phyloP scores from a whole-genome alignment of 1,284 basidiomycete species.

The Malassezia cuniculi region DNA sequence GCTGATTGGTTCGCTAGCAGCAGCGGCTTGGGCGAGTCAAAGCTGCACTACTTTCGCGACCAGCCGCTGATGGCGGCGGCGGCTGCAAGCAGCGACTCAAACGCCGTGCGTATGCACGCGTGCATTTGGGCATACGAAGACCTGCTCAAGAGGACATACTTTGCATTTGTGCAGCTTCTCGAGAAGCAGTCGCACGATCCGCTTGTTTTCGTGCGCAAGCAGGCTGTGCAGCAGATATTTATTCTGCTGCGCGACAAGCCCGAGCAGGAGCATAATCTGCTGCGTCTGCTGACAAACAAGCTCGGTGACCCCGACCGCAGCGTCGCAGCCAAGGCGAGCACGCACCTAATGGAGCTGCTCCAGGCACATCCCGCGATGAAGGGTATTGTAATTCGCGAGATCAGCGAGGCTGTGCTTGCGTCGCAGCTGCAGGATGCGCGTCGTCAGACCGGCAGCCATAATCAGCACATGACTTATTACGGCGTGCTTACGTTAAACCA shows the following conservation, averaged over 20 bases:
- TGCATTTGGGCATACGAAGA: conserved; percentile 87
- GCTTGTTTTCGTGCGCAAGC: conserved; percentile 72
- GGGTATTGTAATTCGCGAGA: conserved; percentile 71
- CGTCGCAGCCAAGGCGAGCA: conserved; percentile 76
- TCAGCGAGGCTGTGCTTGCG: conserved; percentile 64
- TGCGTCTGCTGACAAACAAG: conserved; percentile 86
- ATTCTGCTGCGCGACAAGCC: conserved; percentile 75
- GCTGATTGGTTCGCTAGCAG: conserved; percentile 75
- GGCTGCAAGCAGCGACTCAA: conserved; percentile 47
- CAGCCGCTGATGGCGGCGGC: conserved; percentile 57
- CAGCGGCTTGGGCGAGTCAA: conserved; percentile 61
- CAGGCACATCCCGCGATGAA: conserved; percentile 93
- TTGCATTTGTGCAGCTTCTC: conserved; percentile 74
- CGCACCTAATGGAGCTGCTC: conserved; percentile 74
- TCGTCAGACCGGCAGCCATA: conserved; percentile 9
- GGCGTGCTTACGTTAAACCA: conserved; percentile 87
- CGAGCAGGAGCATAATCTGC: conserved; percentile 92
- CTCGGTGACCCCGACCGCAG: conserved; percentile 65
- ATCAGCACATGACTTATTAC: conserved; percentile 69
- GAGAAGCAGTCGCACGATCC: conserved; percentile 80
- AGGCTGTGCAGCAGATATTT: conserved; percentile 57
- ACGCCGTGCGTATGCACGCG: conserved; percentile 51
- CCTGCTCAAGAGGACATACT: conserved; percentile 94
- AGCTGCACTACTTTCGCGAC: conserved; percentile 73
- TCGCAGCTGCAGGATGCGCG: conserved; percentile 21